Base-by-base conservation (phyloP, 169 alveolate genomes). In the Plasmodium relictum region DNA sequence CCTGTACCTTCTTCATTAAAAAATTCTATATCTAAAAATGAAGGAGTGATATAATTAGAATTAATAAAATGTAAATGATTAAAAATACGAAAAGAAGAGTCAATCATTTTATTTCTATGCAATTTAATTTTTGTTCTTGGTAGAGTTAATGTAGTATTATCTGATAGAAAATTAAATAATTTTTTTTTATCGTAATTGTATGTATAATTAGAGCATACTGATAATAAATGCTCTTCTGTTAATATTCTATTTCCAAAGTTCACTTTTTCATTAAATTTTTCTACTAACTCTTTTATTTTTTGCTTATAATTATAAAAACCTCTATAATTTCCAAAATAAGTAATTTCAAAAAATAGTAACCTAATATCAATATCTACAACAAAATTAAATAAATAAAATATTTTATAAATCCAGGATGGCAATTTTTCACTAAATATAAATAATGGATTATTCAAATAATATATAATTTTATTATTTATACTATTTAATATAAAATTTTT, bases 1-100 rank as follows among this genome's bases (percentile, higher is more conserved):
- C 96, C 96, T 14, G 88, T 83, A 6, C 96, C 96, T n/a, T 74
- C 94, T 71, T 93, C 96, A 59, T 89, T 87, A 50, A 89, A 86
- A 71, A 86, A 86, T 61, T 86, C 92, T 0, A 86, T 86, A 59
- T 86, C 92, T 41, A 86, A 71, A 86, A 42, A 86, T 0, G 92
- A 61, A 0, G 92, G 92, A 4, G 92, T 86, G 16, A 72, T 61
- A 70, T 70, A 61, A 61, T 86, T 65, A n/a, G 92, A 69, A 61
- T 72, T 70, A 24, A 86, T 86, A 86, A 44, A 69, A 86, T 86
- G 92, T 39, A 86, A 59, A 86, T 86, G 92, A 39, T 86, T 86
- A 86, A 86, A 86, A 8, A 86, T 86, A 24, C 92, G 86, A 26
- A 71, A 86, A 9, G 92, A 71, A 0, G 92, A 69, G 12, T 86